Percentiles rank a stretch among this genome's conserved stretches.
These are phyloP conservation scores for Trypanosoma melophagium DNA, from an alignment of 208 protist genomes.

Conservation along the genomic window DNA sequence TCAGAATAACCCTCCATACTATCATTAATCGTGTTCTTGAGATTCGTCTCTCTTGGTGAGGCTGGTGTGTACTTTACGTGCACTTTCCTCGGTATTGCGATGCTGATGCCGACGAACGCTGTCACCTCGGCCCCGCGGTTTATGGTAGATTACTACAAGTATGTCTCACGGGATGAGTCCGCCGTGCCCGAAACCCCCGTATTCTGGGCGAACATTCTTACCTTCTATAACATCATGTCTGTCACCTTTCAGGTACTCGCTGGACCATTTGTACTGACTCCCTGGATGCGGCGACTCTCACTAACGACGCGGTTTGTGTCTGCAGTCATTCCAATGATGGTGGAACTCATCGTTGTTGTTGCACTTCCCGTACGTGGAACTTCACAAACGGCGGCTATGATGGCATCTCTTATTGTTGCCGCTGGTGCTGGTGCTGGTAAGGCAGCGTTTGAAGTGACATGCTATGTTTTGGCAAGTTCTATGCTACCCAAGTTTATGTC, in stretches of 20 bases:
- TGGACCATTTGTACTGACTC: constrained; percentile 67
- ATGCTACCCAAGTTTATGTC: constrained; percentile 86
- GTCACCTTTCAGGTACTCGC: constrained; percentile 60
- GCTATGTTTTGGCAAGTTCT: constrained; percentile 76
- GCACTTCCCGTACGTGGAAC: constrained; percentile 54
- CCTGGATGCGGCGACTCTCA: constrained; percentile 46
- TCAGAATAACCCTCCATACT: too few relatives aligned
- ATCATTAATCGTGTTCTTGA: too few relatives aligned
- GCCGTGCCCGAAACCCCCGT: constrained; percentile 40
- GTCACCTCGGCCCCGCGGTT: constrained; percentile 79
- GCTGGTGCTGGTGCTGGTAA: constrained; percentile 64
- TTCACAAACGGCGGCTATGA: constrained; percentile 56
- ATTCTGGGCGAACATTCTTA: constrained; percentile 79
- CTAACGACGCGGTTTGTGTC: constrained; percentile 52
- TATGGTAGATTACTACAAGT: constrained; percentile 86
- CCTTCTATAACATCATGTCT: constrained; percentile 78
- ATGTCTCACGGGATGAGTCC: constrained; percentile 48
- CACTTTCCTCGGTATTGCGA: constrained; percentile 74
- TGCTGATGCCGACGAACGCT: constrained; percentile 88
- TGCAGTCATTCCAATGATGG: constrained; percentile 58
- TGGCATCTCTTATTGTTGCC: constrained; percentile 59
- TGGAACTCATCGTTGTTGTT: constrained; percentile 63
- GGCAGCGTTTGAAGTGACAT: constrained; percentile 78
- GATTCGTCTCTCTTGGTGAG: constrained; percentile 47
- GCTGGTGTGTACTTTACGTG: constrained; percentile 77